Evolutionary conservation across 192 early-diverging fungal species (phyloP).

Genomic region (Mortierella claussenii): DNA sequence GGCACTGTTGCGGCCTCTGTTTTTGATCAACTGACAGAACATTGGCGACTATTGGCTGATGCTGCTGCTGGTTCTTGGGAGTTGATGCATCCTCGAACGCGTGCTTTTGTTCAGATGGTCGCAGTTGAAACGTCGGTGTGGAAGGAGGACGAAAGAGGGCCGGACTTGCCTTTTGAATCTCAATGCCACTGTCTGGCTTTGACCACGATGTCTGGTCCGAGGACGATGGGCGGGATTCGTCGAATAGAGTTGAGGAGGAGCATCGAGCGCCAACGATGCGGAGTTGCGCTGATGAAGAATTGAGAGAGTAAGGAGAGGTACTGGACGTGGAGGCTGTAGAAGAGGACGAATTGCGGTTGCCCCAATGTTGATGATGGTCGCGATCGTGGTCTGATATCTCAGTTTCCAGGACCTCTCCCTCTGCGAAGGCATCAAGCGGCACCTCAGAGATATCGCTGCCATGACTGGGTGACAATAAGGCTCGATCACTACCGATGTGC

Average conservation of each 20-base stretch:
- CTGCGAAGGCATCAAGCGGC: slow-evolving; percentile 28
- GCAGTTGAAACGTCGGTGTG: not conserved
- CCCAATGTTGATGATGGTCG: too few relatives aligned
- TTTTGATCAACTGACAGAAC: too few relatives aligned
- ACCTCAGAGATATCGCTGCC: slow-evolving; percentile 42
- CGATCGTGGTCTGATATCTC: slow-evolving; percentile 6
- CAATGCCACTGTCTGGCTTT: slow-evolving; percentile 6
- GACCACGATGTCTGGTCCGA: slow-evolving; percentile 7
- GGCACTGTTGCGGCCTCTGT: too few relatives aligned
- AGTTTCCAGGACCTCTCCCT: slow-evolving; percentile 31
- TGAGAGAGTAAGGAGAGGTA: not conserved
- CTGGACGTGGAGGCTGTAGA: too few relatives aligned
- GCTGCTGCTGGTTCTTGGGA: too few relatives aligned
- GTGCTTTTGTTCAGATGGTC: too few relatives aligned
- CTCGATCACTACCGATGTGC: slow-evolving; percentile 7
- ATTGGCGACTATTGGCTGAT: too few relatives aligned
- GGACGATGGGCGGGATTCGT: slow-evolving; percentile 26
- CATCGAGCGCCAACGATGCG: slow-evolving; percentile 30
- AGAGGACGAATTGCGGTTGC: too few relatives aligned
- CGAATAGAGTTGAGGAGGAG: slow-evolving; percentile 48
- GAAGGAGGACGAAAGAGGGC: slow-evolving; percentile 2
- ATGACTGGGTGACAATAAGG: slow-evolving; percentile 16
- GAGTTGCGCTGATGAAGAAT: slow-evolving; percentile 1
- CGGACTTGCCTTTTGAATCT: slow-evolving; percentile 9
- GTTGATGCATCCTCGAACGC: too few relatives aligned